A percentile compares a stretch with the other conserved stretches of the same genome.
Evolutionary conservation across 371 early-diverging fungal species (phyloP).

Genomic region (Rhizoclosmatium hyalinum): DNA sequence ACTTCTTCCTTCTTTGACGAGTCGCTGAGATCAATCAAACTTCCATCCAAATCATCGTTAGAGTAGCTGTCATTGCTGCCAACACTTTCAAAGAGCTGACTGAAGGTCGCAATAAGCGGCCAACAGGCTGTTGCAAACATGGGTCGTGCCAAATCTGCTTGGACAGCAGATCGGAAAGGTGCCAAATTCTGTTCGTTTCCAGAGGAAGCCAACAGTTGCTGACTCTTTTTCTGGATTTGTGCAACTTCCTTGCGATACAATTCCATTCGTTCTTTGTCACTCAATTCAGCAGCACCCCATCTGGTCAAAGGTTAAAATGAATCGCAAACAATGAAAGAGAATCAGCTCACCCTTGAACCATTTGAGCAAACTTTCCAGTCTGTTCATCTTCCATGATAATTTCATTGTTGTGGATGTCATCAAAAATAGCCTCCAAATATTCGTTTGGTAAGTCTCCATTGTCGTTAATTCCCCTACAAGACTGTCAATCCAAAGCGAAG

Average conservation of each 20-base stretch:
- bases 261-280: conserved; percentile 56
- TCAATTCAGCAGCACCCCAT: conserved; percentile 53
- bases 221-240: conserved; percentile 58
- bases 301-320: conserved; percentile 10
- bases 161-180: conserved; percentile 47
- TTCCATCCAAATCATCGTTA: neutral
- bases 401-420: conserved; percentile 58
- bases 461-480: conserved; percentile 57
- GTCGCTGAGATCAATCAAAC: neutral
- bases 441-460: conserved; percentile 55
- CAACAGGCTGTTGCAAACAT: conserved; percentile 60
- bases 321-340: neutral
- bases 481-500: neutral
- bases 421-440: conserved; percentile 54
- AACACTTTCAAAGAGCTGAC: conserved; percentile 54
- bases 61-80: neutral
- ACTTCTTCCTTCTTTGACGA: conserved; percentile 37
- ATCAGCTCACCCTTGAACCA: conserved; percentile 47
- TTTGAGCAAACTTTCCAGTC: conserved; percentile 44
- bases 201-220: conserved; percentile 43
- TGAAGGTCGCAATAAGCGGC: conserved; percentile 61
- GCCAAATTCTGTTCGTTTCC: conserved; percentile 17
- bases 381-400: conserved; percentile 66
- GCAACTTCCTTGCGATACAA: conserved; percentile 55
- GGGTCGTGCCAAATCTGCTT: conserved; percentile 55